Base-by-base conservation (phyloP, 371 early-diverging fungal genomes). In the Mucor racemosus region DNA sequence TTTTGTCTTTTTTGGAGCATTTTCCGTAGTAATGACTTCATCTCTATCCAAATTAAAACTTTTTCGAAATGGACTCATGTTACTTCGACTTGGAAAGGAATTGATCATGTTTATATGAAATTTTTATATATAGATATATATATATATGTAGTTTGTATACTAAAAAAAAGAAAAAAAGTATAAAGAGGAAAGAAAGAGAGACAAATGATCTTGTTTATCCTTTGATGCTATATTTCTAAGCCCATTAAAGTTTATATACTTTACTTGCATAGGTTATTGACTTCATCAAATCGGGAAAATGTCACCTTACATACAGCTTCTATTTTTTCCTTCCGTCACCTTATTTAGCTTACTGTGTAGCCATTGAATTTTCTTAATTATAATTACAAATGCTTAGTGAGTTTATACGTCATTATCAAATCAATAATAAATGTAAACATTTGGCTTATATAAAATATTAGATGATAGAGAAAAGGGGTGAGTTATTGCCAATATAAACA, bases 61-160 rank as follows among this genome's bases (percentile, higher is more conserved):
- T 35, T 60, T 66, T 7, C 54, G 44, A 35, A 60, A 54, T 42
- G 66, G 40, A 10, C 44, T 66, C 13, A 40, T 60, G 38, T 41
- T 66, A 41, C 41, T 66, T 19, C 61, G 60, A 34, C 17, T 66
- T 35, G 66, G 61, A 54, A 66, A 54, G 14, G 66, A 60, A 21
- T 42, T n/a, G n/a, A 40, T 66, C 53, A 58, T 59, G 33, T 3
- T 65, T 35, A 38, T 38, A 11, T 33, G 48, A 53, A 53, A 53
- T 1, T 11, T 26, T 11, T 53, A 5, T 53, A 21, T 19, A 31
- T n/a, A n/a, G n/a, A n/a, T n/a, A n/a, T n/a, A n/a, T n/a, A n/a
- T n/a, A n/a, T n/a, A n/a, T 46, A 15, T 58, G 41, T 44, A 26
- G 26, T 26, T 26, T 26, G 26, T 26, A 26, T 26, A 26, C 26